Evolutionary conservation across 2,329 filamentous ascomycete genomes (phyloP).

Genomic region (Bertia moriformis): DNA sequence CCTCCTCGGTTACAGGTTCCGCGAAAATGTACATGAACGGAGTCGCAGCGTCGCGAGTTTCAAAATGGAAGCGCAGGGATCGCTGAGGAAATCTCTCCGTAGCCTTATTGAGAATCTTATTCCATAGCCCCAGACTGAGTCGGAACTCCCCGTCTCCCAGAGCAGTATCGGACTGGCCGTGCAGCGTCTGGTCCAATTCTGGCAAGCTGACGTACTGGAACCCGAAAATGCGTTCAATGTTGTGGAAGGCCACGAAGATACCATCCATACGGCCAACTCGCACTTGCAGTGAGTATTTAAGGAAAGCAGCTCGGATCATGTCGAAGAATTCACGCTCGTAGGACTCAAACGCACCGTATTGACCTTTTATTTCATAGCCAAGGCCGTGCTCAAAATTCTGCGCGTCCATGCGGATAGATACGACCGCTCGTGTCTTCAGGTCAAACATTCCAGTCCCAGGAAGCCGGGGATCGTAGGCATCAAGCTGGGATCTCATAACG

Average conservation of each 20-base stretch:
- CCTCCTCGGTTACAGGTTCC: slow-evolving; percentile 62
- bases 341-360: slow-evolving; percentile 70
- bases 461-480: slow-evolving; percentile 72
- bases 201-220: slow-evolving; percentile 82
- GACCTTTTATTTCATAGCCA: slow-evolving; percentile 72
- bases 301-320: slow-evolving; percentile 84
- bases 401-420: slow-evolving; percentile 81
- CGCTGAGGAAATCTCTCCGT: slow-evolving; percentile 60
- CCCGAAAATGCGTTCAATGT: slow-evolving; percentile 85
- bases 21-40: slow-evolving; percentile 81
- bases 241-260: slow-evolving; percentile 94
- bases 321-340: slow-evolving; percentile 94
- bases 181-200: slow-evolving; percentile 84
- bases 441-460: slow-evolving; percentile 92
- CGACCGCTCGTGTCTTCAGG: slow-evolving; percentile 82
- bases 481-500: slow-evolving; percentile 86
- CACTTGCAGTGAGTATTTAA: slow-evolving; percentile 94
- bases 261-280: slow-evolving; percentile 98
- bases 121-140: slow-evolving; percentile 63
- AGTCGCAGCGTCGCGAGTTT: slow-evolving; percentile 41
- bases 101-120: slow-evolving; percentile 64
- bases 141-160: slow-evolving; percentile 79
- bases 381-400: slow-evolving; percentile 55
- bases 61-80: slow-evolving; percentile 69
- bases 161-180: slow-evolving; percentile 52